phyloP scores from a whole-genome alignment of 208 protist genomes.

The Acanthamoeba divionensis region DNA sequence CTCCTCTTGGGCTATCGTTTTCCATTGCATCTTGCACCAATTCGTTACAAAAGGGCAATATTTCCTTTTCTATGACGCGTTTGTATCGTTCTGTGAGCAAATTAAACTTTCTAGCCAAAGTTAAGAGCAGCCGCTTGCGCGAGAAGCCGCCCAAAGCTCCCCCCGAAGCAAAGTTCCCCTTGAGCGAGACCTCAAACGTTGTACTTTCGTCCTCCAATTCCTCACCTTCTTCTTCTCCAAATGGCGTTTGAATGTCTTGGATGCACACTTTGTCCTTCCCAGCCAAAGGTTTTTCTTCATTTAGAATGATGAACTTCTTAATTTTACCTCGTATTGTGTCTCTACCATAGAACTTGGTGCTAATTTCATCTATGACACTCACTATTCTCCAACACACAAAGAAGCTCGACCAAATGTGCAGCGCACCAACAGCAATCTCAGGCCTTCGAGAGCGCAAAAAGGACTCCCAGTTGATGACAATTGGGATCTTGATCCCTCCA shows the following conservation, averaged over 20 bases:
- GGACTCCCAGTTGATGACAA: slow-evolving; percentile 25
- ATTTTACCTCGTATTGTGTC: neutral
- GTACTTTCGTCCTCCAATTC: neutral
- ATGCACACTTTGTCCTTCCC: neutral
- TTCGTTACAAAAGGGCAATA: neutral
- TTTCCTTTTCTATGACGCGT: neutral
- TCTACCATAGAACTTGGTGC: neutral
- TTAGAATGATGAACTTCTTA: neutral
- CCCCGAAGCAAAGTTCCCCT: neutral
- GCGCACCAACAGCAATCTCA: neutral
- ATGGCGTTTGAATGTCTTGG: neutral
- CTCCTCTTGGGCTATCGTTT: neutral
- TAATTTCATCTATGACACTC: slow-evolving; percentile 22
- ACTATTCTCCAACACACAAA: neutral
- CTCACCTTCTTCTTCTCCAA: neutral
- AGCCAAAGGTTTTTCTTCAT: neutral
- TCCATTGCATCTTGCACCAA: neutral
- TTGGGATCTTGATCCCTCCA: no score
- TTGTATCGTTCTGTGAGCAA: neutral
- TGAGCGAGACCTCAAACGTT: neutral
- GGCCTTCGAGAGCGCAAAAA: neutral
- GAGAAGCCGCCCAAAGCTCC: slow-evolving; percentile 24
- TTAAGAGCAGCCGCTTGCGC: neutral
- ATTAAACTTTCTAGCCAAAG: neutral
- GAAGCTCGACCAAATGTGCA: slow-evolving; percentile 25